phyloP scores from a whole-genome alignment of 176 grass and related monocot genomes.

The Olyra latifolia region DNA sequence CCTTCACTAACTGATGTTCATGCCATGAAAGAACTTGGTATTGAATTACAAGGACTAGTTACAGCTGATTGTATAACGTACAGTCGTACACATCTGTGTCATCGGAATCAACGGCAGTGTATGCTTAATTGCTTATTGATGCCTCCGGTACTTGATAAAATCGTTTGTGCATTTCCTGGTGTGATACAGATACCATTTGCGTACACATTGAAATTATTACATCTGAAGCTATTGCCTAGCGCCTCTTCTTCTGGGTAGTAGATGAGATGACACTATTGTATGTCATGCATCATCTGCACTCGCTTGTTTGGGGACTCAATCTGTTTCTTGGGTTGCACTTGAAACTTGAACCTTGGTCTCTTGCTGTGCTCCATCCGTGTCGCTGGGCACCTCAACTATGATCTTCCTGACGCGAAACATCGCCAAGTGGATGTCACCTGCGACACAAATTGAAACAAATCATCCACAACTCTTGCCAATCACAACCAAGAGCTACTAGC shows the following conservation, averaged over 20 bases:
- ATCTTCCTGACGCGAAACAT: conserved; percentile 69
- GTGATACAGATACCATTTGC: neutral
- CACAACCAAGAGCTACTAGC: no score
- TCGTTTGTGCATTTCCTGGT: neutral
- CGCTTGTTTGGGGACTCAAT: no score
- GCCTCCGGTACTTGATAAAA: neutral
- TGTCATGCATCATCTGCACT: no score
- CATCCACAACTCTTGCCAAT: no score
- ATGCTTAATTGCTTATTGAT: neutral
- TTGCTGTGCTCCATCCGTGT: conserved; percentile 5
- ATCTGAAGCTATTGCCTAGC: no score
- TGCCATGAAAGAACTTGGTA: neutral
- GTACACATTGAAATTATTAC: no score
- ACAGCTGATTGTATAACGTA: neutral
- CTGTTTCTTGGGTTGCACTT: conserved; percentile 28
- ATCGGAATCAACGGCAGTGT: neutral
- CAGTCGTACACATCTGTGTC: neutral
- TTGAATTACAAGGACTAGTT: neutral
- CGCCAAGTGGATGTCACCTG: conserved; percentile 67
- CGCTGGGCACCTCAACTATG: conserved; percentile 14
- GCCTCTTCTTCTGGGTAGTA: no score
- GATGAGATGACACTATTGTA: no score
- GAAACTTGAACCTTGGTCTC: conserved; percentile 25
- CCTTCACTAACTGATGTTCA: neutral
- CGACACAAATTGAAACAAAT: neutral